phyloP scores from a whole-genome alignment of 441 rosid genomes.

The Jatropha multifida region DNA sequence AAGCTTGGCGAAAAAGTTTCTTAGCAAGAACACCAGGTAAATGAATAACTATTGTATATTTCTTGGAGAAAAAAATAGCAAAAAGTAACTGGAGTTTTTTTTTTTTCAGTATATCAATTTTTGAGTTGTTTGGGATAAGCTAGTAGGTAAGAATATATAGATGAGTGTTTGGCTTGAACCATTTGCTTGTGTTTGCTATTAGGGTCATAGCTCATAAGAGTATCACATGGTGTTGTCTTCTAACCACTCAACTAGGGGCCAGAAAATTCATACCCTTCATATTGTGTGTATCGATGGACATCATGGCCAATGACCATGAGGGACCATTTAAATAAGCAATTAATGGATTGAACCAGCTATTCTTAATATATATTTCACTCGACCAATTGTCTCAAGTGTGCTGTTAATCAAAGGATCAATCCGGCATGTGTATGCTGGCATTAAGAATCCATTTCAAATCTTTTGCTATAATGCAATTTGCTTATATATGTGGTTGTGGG shows the following conservation, averaged over 20 bases:
- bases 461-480: neutral
- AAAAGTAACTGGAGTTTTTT: neutral
- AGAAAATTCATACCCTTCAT: neutral
- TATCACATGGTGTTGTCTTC: constrained; percentile 3
- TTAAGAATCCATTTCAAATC: neutral
- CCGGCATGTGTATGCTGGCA: too few relatives aligned
- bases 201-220: neutral
- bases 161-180: neutral
- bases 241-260: neutral
- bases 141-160: neutral
- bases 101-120: neutral
- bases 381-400: too few relatives aligned
- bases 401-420: too few relatives aligned
- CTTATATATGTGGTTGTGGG: neutral
- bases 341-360: neutral
- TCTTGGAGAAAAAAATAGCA: neutral
- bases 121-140: neutral
- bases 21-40: neutral
- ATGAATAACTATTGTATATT: neutral
- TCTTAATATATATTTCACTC: too few relatives aligned
- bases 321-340: neutral
- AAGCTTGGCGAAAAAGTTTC: neutral
- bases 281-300: neutral
- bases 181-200: neutral
- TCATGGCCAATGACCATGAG: neutral